Base-by-base conservation (phyloP, 192 early-diverging fungal genomes). In the Umbelopsis vinacea region DNA sequence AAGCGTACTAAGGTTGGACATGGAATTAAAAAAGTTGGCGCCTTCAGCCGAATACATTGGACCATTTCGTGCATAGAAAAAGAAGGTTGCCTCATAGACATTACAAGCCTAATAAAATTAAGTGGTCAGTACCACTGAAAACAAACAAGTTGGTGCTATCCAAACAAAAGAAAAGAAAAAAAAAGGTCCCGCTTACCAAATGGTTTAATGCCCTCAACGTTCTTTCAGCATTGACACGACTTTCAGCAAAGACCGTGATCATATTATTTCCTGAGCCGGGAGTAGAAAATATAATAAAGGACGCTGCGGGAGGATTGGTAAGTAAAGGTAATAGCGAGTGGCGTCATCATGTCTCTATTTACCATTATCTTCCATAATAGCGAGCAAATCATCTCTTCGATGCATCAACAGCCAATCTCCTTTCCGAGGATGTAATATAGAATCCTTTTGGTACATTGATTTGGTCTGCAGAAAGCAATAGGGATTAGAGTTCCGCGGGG, bases 361-460 rank as follows among this genome's bases (percentile, higher is more conserved):
- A 70, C 86, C 92, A 83, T 95, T 95, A 72, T 95, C 92, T 40
- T 79, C 75, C 90, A 93, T 92, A 69, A 95, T 91, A 70, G 86
- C 81, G 19, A 78, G 74, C 10, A 95, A 70, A 46, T 88, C 79
- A 57, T 90, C 87, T 40, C 85, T 87, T 38, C 88, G 76, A 69
- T 87, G 84, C 15, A 86, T 80, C 26, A 90, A 75, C 74, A 95
- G 82, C 92, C 92, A 95, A 72, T 95, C 93, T 72, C 93, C 72
- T 70, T 95, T 95, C 33, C 91, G 85, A 10, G 89, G 38, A 54
- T 81, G 63, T 22, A 81, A 81, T 17, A 88, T 68, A 47, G 72
- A 52, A 26, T 77, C 75, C 60, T 81, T 81, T 45, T 75, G 75
- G 57, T 73, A 72, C 83, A 83, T 38, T 50, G 79, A 73, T 84